phyloP scores from a whole-genome alignment of 768 basidiomycete genomes.

The Phlebiopsis gigantea region DNA sequence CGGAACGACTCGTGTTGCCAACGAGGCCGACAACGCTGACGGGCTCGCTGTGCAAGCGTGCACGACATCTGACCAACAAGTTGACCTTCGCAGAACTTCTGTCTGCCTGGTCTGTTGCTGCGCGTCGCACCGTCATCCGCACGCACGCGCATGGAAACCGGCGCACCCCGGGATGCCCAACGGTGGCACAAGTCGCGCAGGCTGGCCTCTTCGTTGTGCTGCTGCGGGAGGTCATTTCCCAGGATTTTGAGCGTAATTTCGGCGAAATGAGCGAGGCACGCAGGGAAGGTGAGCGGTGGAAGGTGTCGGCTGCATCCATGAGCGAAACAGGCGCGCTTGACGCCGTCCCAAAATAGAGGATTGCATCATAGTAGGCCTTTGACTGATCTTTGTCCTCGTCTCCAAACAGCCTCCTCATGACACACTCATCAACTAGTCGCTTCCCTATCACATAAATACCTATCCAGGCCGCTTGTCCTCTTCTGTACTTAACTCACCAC shows the following conservation, averaged over 20 bases:
- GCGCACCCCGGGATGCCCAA: neutral
- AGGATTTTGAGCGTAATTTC: constrained; percentile 6
- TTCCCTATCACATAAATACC: constrained; percentile 1
- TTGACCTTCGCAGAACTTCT: neutral
- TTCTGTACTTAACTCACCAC: constrained; percentile 9
- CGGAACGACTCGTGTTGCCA: constrained; percentile 1
- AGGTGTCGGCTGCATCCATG: neutral
- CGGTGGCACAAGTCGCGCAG: constrained; percentile 1
- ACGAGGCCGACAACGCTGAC: neutral
- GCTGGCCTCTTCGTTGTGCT: neutral
- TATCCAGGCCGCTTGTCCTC: neutral
- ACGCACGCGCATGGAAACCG: neutral
- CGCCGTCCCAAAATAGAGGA: constrained; percentile 9
- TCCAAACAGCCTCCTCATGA: constrained; percentile 2
- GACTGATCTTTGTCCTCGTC: constrained; percentile 1
- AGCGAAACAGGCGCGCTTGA: constrained; percentile 7
- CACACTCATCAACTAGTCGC: neutral
- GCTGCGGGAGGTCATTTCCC: neutral
- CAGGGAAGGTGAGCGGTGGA: neutral
- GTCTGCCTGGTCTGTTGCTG: neutral
- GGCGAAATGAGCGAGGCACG: neutral
- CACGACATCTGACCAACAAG: neutral
- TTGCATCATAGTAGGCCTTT: neutral
- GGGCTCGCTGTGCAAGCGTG: neutral
- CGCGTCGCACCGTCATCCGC: neutral